Evolutionary conservation across 2,329 filamentous ascomycete species (phyloP).

Genomic region (Bipolaris bicolor): DNA sequence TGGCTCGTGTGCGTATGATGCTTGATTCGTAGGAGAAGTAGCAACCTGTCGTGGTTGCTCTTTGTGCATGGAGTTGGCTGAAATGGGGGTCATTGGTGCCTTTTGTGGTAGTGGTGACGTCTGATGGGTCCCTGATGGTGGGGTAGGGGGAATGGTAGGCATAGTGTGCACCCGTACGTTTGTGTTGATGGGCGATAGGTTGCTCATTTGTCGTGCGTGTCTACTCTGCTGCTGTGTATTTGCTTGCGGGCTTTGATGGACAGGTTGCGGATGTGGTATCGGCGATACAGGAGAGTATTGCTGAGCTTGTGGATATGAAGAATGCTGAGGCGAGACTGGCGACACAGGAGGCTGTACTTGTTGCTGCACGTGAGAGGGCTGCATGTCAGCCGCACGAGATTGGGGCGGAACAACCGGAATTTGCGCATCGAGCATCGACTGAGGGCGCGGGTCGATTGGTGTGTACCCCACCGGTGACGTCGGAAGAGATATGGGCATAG

Average conservation of each 20-base stretch:
- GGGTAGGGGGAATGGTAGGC: slow-evolving; percentile 38
- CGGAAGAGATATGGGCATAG: slow-evolving; percentile 25
- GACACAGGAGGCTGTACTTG: slow-evolving; percentile 35
- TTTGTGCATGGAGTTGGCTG: slow-evolving; percentile 21
- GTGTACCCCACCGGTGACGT: slow-evolving; percentile 33
- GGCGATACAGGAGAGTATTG: slow-evolving; percentile 37
- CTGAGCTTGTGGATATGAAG: slow-evolving; percentile 24
- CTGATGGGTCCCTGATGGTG: slow-evolving; percentile 27
- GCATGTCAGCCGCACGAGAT: slow-evolving; percentile 26
- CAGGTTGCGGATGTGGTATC: slow-evolving; percentile 21
- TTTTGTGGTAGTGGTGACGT: slow-evolving; percentile 35
- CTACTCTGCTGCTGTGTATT: slow-evolving; percentile 29
- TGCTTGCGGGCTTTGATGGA: slow-evolving; percentile 22
- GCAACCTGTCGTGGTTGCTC: slow-evolving; percentile 7
- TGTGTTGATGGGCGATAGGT: slow-evolving; percentile 42
- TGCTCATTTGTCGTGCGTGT: slow-evolving; percentile 43
- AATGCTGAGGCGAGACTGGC: slow-evolving; percentile 33
- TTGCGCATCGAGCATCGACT: slow-evolving; percentile 34
- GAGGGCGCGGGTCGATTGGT: slow-evolving; percentile 35
- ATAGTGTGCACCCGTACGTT: slow-evolving; percentile 27
- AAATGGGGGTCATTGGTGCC: slow-evolving; percentile 39
- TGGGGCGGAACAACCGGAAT: slow-evolving; percentile 32
- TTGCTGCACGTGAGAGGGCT: slow-evolving; percentile 30
- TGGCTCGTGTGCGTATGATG: slow-evolving; percentile 31
- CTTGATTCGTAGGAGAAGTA: slow-evolving; percentile 17